Evolutionary conservation across 352 stramenopile genomes (phyloP), one percentile per base, ranked within the genome.

Genomic region (Pythium pyrilobum): DNA sequence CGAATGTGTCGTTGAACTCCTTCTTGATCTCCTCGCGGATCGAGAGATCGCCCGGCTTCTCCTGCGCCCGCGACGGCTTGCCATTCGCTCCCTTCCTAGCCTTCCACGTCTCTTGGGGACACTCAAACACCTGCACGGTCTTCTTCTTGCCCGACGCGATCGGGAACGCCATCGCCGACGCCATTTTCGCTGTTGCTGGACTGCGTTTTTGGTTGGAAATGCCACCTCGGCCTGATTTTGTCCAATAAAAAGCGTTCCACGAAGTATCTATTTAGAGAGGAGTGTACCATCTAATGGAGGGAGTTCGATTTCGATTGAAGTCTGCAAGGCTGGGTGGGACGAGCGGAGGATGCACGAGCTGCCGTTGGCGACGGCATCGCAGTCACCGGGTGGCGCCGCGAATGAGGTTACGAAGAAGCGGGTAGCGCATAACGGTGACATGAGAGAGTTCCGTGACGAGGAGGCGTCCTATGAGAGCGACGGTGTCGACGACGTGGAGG

Each of bases 91-190:
- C 16, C 7, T 56, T 52, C 32, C 71, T 74, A 23, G 66, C 64
- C 48, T 91, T 91, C 81, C 81, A 91, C 28, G 78, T 69, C 66
- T 88, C 78, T 10, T 73, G 59, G 13, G 81, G 81, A 52, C 82
- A 91, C 59, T 82, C 72, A 36, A 90, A 90, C 25, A 91, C 78
- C 42, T 91, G 62, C 51, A 93, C 78, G 45, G 62, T 43, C 65
- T 85, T 88, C 73, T 87, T 87, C 65, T 88, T 81, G 62, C 76
- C 74, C 42, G 66, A 85, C 24, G 80, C 72, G 44, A 90, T 79
- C 31, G 80, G 80, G 57, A 90, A 90, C 61, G 81, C 72, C 52
- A 87, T 85, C 53, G 77, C 68, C 60, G 58, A 57, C 46, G 58
- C 38, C 51, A 66, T 66, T 20, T 24, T 40, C 25, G 16, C 32